A percentile compares a stretch with the other conserved stretches of the same genome.
These are phyloP conservation scores for Asterophora lycoperdoides DNA, from an alignment of 768 basidiomycete species.

Conservation along the genomic window DNA sequence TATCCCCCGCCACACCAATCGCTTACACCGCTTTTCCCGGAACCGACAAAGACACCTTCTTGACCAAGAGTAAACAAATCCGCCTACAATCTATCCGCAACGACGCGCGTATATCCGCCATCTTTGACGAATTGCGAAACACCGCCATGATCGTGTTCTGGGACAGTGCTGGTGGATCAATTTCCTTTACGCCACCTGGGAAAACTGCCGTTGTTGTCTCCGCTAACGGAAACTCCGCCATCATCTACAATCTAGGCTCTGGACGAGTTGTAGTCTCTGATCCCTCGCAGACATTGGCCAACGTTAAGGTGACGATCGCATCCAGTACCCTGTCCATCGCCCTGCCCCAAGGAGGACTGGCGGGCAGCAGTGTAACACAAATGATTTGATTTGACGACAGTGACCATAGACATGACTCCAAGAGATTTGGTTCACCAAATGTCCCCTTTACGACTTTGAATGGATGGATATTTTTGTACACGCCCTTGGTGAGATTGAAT, in stretches of 20 bases:
- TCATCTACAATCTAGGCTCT: constrained; percentile 39
- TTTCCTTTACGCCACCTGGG: constrained; percentile 28
- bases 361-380: constrained; percentile 44
- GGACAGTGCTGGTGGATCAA: constrained; percentile 41
- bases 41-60: constrained; percentile 34
- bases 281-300: constrained; percentile 51
- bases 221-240: constrained; percentile 37
- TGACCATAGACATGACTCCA: too few species aligned
- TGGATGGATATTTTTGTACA: not conserved
- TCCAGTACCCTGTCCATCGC: constrained; percentile 31
- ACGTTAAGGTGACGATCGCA: constrained; percentile 34
- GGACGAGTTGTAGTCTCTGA: constrained; percentile 56
- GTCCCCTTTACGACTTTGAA: too few species aligned
- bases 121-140: constrained; percentile 39
- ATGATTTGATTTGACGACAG: constrained; percentile 1
- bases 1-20: constrained; percentile 29
- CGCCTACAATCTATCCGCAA: constrained; percentile 41
- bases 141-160: constrained; percentile 55
- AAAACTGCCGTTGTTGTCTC: constrained; percentile 28
- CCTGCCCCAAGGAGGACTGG: constrained; percentile 44
- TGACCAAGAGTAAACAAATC: constrained; percentile 27
- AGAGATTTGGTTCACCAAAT: too few species aligned
- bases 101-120: constrained; percentile 44
- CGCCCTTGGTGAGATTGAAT: not conserved
- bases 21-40: constrained; percentile 59